These are phyloP conservation scores for Patellifolia procumbens DNA, from an alignment of 179 eudicot species.

Conservation along the genomic window DNA sequence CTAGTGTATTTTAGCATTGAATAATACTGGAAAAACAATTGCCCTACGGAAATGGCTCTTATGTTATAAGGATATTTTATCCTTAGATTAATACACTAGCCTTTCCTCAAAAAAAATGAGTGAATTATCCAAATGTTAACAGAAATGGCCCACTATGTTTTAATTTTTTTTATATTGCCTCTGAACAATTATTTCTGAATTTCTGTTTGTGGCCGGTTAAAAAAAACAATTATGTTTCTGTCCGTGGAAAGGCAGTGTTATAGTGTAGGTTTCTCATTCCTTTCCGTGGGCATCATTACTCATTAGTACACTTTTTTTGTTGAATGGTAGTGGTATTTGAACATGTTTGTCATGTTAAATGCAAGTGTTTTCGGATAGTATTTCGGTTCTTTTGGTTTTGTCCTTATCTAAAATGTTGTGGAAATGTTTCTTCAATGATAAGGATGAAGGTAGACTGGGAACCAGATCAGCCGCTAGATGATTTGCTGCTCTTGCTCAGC, in stretches of 20 bases:
- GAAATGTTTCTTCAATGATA: constrained; percentile 5
- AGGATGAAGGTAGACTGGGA: constrained; percentile 43
- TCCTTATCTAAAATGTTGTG: neutral
- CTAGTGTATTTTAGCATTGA: no score
- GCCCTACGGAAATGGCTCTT: no score
- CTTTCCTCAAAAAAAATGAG: no score
- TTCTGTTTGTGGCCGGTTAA: neutral
- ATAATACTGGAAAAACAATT: no score
- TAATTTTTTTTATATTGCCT: neutral
- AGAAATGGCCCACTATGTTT: no score
- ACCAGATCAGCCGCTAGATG: constrained; percentile 35
- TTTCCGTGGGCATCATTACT: neutral
- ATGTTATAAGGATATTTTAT: no score
- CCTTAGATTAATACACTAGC: no score
- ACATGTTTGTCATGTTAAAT: neutral
- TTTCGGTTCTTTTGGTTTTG: neutral
- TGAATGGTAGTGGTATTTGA: no score
- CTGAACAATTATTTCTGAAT: neutral
- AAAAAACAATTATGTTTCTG: no score
- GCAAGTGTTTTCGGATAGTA: neutral
- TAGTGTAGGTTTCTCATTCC: neutral
- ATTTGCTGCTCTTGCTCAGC: constrained; percentile 36
- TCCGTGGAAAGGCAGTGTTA: neutral
- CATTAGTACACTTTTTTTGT: neutral
- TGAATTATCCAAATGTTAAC: no score